Base-by-base conservation (phyloP, 2,329 filamentous ascomycete species). In the Cyanodermella asteris region DNA sequence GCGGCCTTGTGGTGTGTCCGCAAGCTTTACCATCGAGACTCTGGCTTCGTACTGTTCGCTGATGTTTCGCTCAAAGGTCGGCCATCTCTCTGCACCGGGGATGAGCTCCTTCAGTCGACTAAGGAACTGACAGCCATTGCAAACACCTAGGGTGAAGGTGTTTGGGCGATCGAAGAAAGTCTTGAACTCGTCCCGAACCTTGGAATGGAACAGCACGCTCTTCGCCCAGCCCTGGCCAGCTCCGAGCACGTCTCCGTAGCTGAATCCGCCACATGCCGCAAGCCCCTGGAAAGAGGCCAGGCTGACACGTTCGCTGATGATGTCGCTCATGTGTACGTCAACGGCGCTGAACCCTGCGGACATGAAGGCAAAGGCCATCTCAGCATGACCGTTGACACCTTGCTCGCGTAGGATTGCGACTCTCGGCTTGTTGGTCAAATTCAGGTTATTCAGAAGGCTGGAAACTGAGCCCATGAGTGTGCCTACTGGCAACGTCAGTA, bases 221-320 rank as follows among this genome's bases (percentile, higher is more conserved):
- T 90, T 82, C 4, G 87, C 80, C 87, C 87, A 97, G 21, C 87
- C 87, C 40, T 84, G 75, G 26, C 87, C 87, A n/a, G 87, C 87
- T 30, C 84, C 87, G 1, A 94, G 64, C 18, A 84, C 76, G 38
- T 84, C 76, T 37, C 81, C 81, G 45, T 91, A 94, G 10, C 78
- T 29, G 64, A 97, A 94, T 24, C 87, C 87, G 44, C 87, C 87
- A 36, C 82, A 91, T n/a, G 81, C 81, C 18, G 84, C 87, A 23
- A 94, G 61, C 36, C 87, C 87, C 16, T 72, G 70, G 46, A 93
- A 93, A 34, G 71, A 72, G 20, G 71, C 61, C 6, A 97, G 68
- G 0, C 77, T 81, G 32, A 77, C 69, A 10, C 76, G 73, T 7
- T 67, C 69, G 13, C 78, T 69, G 28, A 94, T 71, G 24, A 74